phyloP scores from a whole-genome alignment of 352 stramenopile genomes.

The Pythium insidiosum region DNA sequence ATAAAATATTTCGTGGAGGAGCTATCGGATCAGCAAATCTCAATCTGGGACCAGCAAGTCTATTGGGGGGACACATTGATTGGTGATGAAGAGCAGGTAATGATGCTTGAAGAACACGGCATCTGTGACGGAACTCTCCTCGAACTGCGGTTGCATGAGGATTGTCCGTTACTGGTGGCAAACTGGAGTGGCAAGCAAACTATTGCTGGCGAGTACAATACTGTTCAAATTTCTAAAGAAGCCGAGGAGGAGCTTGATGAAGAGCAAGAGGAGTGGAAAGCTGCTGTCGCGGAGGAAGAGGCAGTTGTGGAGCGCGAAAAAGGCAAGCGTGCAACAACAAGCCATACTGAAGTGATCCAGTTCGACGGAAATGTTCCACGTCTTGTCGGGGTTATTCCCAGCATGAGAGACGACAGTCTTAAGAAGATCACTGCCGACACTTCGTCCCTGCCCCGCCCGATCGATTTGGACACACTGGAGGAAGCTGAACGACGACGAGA shows the following conservation, averaged over 20 bases:
- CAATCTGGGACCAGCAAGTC: constrained; percentile 75
- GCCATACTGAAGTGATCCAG: constrained; percentile 58
- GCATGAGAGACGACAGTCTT: too few species aligned
- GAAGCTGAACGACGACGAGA: too few species aligned
- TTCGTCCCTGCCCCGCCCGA: too few species aligned
- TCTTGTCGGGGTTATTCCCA: constrained; percentile 48
- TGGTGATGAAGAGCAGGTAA: constrained; percentile 61
- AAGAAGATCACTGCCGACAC: too few species aligned
- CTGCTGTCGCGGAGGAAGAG: constrained; percentile 43
- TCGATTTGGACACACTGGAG: too few species aligned
- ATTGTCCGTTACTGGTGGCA: constrained; percentile 59
- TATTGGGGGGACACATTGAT: constrained; percentile 73
- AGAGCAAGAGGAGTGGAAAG: constrained; percentile 56
- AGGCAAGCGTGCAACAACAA: constrained; percentile 32
- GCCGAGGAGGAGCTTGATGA: constrained; percentile 71
- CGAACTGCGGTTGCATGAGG: constrained; percentile 66
- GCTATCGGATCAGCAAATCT: constrained; percentile 68
- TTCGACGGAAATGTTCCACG: constrained; percentile 35
- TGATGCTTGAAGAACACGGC: constrained; percentile 66
- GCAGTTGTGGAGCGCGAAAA: constrained; percentile 51
- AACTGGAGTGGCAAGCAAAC: constrained; percentile 54
- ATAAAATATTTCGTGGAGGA: constrained; percentile 83
- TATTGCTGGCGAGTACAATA: constrained; percentile 61
- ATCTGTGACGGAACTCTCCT: constrained; percentile 57
- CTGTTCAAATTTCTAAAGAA: constrained; percentile 77